Percentiles rank a stretch among this genome's conserved stretches.
These are phyloP conservation scores for Acorus gramineus DNA, from an alignment of 106 monocot genomes.

Conservation along the genomic window DNA sequence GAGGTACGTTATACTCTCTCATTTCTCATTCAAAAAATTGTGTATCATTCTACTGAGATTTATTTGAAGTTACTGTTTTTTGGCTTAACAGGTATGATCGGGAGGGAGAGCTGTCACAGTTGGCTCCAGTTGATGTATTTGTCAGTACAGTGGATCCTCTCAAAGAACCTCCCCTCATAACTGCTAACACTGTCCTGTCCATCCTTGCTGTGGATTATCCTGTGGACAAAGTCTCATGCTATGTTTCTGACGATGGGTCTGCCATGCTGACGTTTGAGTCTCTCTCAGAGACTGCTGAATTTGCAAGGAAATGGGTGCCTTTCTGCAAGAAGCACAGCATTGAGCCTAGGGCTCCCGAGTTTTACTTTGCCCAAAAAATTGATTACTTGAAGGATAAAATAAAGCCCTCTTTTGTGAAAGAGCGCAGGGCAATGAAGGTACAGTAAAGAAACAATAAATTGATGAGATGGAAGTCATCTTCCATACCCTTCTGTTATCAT, in stretches of 20 bases:
- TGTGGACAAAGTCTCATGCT: constrained; percentile 86
- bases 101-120: constrained; percentile 81
- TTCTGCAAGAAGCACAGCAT: constrained; percentile 90
- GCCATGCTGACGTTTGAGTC: constrained; percentile 89
- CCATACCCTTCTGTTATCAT: no score
- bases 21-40: neutral
- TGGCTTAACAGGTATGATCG: constrained; percentile 55
- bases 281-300: constrained; percentile 77
- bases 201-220: constrained; percentile 86
- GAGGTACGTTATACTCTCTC: constrained; percentile 28
- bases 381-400: constrained; percentile 93
- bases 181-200: constrained; percentile 82
- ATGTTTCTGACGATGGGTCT: constrained; percentile 93
- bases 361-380: constrained; percentile 90
- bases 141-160: constrained; percentile 92
- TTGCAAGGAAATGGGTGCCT: constrained; percentile 87
- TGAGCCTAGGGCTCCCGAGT: constrained; percentile 84
- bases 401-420: constrained; percentile 89
- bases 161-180: constrained; percentile 85
- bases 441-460: neutral
- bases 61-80: neutral
- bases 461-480: no score
- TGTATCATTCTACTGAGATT: no score
- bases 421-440: constrained; percentile 91
- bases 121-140: constrained; percentile 72